phyloP scores from a whole-genome alignment of 352 stramenopile genomes.

The Phytophthora sp. region DNA sequence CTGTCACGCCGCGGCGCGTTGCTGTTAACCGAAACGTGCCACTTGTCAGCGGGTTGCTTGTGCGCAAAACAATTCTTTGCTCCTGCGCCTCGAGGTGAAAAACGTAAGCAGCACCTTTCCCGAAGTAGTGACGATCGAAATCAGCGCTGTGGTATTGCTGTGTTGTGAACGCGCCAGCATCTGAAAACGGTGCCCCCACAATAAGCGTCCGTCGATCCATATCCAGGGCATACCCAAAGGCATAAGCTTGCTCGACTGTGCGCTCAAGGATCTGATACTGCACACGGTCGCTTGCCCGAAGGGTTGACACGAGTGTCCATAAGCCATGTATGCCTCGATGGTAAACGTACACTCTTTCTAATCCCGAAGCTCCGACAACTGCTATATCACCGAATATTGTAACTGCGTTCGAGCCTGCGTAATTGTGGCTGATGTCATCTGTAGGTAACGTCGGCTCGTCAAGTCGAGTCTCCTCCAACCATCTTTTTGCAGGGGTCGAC shows the following conservation, averaged over 20 bases:
- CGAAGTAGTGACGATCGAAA: conserved; percentile 71
- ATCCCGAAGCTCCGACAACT: conserved; percentile 87
- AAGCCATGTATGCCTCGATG: conserved; percentile 46
- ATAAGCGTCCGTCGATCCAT: conserved; percentile 87
- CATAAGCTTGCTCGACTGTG: conserved; percentile 83
- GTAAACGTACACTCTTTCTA: conserved; percentile 76
- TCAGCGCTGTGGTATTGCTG: conserved; percentile 61
- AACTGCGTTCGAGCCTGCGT: conserved; percentile 69
- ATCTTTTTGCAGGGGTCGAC: conserved; percentile 35
- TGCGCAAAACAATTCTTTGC: conserved; percentile 63
- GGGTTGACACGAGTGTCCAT: conserved; percentile 61
- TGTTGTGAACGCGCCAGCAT: conserved; percentile 66
- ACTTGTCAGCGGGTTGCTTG: conserved; percentile 59
- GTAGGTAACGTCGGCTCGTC: conserved; percentile 42
- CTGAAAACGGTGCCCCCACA: conserved; percentile 87
- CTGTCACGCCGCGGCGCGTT: conserved; percentile 60
- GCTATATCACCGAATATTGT: conserved; percentile 87
- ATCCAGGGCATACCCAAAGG: conserved; percentile 89
- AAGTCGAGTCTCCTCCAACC: conserved; percentile 55
- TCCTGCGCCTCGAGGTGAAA: conserved; percentile 82
- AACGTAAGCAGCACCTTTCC: conserved; percentile 74
- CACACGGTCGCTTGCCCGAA: conserved; percentile 85
- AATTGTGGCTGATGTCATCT: conserved; percentile 60
- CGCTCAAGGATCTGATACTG: conserved; percentile 82
- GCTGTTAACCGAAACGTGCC: conserved; percentile 83